These are phyloP conservation scores for Aphanomyces astaci DNA, from an alignment of 352 stramenopile species.

Conservation along the genomic window DNA sequence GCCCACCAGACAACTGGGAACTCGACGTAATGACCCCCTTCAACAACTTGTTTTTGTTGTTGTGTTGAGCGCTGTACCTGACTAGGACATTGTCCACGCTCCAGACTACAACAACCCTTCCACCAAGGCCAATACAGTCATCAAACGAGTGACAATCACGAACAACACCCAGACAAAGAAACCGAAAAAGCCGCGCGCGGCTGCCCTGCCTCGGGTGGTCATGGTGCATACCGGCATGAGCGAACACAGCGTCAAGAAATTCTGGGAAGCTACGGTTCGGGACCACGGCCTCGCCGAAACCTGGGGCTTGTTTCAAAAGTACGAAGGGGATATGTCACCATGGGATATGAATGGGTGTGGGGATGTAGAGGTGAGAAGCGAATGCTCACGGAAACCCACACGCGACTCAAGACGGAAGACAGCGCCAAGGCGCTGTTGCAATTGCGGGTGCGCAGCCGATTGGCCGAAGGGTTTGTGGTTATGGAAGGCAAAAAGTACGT, in stretches of 20 bases:
- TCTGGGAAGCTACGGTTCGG: conserved; percentile 16
- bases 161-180: not conserved
- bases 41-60: too few species aligned
- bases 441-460: not conserved
- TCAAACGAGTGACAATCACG: conserved; percentile 17
- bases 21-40: not conserved
- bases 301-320: conserved; percentile 11
- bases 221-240: not conserved
- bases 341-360: not conserved
- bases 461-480: conserved; percentile 5
- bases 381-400: conserved; percentile 10
- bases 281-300: not conserved
- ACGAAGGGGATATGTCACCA: not conserved
- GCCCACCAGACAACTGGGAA: not conserved
- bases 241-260: conserved; percentile 11
- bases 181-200: not conserved
- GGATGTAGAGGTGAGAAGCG: conserved; percentile 8
- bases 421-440: not conserved
- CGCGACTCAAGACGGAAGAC: not conserved
- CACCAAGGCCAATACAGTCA: not conserved
- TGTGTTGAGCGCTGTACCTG: too few species aligned
- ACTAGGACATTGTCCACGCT: not conserved
- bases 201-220: not conserved
- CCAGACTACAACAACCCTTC: not conserved
- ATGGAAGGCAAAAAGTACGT: conserved; percentile 17